phyloP scores from a whole-genome alignment of 495 filamentous ascomycete genomes.

The Neurospora pannonica region DNA sequence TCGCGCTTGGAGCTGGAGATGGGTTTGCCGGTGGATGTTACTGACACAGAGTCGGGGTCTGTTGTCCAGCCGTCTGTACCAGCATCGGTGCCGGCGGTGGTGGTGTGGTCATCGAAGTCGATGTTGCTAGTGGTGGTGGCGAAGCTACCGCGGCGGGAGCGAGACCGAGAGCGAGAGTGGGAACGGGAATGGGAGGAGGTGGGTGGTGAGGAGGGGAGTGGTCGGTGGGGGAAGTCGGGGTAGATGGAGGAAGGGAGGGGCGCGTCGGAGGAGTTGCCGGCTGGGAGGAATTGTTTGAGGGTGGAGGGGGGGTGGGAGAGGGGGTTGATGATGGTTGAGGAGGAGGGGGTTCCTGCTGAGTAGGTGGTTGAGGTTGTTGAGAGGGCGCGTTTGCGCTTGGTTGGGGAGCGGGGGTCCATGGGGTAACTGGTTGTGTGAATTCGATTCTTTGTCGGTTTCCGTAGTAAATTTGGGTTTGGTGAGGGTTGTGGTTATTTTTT shows the following conservation, averaged over 20 bases:
- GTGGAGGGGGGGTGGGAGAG: constrained; percentile 33
- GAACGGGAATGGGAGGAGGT: not conserved
- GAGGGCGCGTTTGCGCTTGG: constrained; percentile 18
- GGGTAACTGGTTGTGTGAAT: not conserved
- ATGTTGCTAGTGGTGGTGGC: not conserved
- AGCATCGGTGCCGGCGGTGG: not conserved
- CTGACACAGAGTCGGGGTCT: not conserved
- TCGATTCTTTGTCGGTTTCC: not conserved
- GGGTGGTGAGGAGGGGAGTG: constrained; percentile 6
- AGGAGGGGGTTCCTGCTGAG: constrained; percentile 9
- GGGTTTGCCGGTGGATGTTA: not conserved
- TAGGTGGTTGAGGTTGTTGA: not conserved
- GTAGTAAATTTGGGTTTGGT: not conserved
- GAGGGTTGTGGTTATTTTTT: not conserved
- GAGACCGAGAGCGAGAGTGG: not conserved
- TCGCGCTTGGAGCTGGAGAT: not conserved
- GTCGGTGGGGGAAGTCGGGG: constrained; percentile 35
- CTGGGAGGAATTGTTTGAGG: constrained; percentile 29
- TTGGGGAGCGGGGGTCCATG: not conserved
- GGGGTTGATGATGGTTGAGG: constrained; percentile 34
- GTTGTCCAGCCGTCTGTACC: not conserved
- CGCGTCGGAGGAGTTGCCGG: constrained; percentile 24
- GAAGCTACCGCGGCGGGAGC: not conserved
- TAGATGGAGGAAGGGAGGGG: constrained; percentile 26
- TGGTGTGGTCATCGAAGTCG: not conserved